Evolutionary conservation across 1,284 basidiomycete genomes (phyloP).

Genomic region (Cryptococcus neoformans): DNA sequence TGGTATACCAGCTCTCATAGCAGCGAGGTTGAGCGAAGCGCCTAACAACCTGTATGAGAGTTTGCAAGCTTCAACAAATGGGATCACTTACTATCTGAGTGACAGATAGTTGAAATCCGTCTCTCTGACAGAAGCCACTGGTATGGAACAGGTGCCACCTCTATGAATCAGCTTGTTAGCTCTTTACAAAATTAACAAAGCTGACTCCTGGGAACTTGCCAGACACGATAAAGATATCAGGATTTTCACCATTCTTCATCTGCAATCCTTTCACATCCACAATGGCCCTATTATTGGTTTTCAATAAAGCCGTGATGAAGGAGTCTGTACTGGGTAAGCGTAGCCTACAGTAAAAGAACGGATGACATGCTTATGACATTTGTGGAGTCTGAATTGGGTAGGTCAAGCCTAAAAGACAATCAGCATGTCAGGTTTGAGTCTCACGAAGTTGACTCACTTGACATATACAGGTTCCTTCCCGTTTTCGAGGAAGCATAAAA

Average conservation of each 20-base stretch:
- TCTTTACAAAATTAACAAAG: not conserved
- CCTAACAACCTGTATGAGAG: no score
- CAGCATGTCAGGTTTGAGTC: no score
- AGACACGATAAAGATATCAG: constrained; percentile 59
- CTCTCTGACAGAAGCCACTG: constrained; percentile 64
- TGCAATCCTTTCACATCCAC: constrained; percentile 65
- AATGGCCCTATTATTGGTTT: constrained; percentile 59
- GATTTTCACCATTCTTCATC: constrained; percentile 54
- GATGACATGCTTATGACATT: no score
- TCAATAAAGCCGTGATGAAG: constrained; percentile 43
- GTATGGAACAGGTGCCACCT: constrained; percentile 59
- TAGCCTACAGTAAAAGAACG: no score
- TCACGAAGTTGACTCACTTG: no score
- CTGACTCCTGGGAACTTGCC: constrained; percentile 17
- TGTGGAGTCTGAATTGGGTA: no score
- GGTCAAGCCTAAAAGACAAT: no score
- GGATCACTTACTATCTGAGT: constrained; percentile 57
- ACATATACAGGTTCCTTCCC: no score
- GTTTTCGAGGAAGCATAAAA: not conserved
- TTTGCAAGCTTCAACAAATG: not conserved
- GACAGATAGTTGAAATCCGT: constrained; percentile 62
- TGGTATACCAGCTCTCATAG: constrained; percentile 63
- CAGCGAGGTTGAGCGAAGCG: constrained; percentile 26
- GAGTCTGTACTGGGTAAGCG: no score
- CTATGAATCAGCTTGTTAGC: constrained; percentile 5